Evolutionary conservation across 2,329 filamentous ascomycete species (phyloP).

Genomic region (Neonectria magnoliae): DNA sequence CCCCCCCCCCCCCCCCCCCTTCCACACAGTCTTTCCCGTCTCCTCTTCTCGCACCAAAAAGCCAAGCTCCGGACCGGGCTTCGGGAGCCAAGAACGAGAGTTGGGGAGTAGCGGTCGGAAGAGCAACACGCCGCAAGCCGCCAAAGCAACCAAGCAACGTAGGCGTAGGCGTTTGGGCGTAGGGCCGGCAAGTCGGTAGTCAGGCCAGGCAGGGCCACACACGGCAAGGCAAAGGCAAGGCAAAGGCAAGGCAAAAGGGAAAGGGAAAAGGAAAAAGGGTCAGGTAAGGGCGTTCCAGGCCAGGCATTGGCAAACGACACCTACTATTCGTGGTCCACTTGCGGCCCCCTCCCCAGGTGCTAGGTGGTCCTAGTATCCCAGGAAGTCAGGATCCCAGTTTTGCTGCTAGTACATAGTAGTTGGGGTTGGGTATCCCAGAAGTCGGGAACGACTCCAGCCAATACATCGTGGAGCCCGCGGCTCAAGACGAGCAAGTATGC

Average conservation of each 20-base stretch:
- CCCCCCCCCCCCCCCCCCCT: background rate
- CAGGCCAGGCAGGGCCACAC: background rate
- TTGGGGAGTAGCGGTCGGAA: background rate
- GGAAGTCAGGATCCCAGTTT: too few relatives aligned
- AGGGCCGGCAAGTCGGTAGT: background rate
- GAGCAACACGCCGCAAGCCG: background rate
- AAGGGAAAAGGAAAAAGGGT: background rate
- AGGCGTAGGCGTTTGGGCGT: background rate
- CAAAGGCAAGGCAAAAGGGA: background rate
- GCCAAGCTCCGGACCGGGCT: background rate
- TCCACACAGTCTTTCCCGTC: background rate
- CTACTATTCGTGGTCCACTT: conserved; percentile 28
- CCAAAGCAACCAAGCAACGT: background rate
- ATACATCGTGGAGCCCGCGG: conserved; percentile 18
- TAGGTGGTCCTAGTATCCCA: too few relatives aligned
- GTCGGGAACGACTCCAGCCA: conserved; percentile 23
- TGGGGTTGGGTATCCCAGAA: background rate
- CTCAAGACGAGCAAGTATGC: background rate
- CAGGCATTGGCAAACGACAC: conserved; percentile 26
- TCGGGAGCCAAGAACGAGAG: background rate
- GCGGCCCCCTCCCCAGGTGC: background rate
- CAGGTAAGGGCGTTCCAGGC: conserved; percentile 4
- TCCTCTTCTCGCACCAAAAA: background rate
- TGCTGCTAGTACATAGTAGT: background rate
- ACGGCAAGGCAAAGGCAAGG: background rate